Base-by-base conservation (phyloP, 176 grass and related monocot species). In the Tuctoria greenei region DNA sequence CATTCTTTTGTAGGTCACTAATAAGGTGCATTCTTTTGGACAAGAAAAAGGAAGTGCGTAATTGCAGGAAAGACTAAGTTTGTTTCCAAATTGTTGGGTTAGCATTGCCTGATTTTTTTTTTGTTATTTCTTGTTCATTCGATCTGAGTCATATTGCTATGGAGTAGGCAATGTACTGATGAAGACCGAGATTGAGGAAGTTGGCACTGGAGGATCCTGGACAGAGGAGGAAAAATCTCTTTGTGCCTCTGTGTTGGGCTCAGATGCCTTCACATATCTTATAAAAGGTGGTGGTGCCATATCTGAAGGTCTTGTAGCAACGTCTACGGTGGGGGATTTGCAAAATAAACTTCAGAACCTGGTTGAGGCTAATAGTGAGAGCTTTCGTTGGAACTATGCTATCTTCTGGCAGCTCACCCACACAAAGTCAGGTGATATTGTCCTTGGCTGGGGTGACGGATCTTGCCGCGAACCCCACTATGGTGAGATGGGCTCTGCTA, bases 401-500 rank as follows among this genome's bases (percentile, higher is more conserved):
- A 95, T 95, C 49, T 91, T 95, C 76, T 95, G 92, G 92, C 92
- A 95, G 75, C 74, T 95, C 28, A 89, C 92, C 1, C 88, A 80
- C 14, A 78, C 92, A 6, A 91, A 82, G 64, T 81, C 82, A 15
- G 88, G 88, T 20, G 88, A 88, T 20, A 46, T 91, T 37, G 92
- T 95, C 56, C 92, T 95, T 65, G 88, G 83, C 7, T 95, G 92
- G 92, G 88, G 92, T n/a, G 92, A 95, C 0, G 92, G 92, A 23
- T 95, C 83, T 56, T 95, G 92, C 83, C 83, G 83, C 17, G 86
- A 89, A 23, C 77, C 86, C 57, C 68, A 80, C 27, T 69, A 79
- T 17, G 78, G 64, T 6, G 79, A 90, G 66, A 58, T 64, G 67
- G 73, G 15, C 46, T 73, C 61, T 13, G 36, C 72, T 71, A 46